Base-by-base conservation (phyloP, 1,284 basidiomycete species). In the Sporisorium iseilematis-ciliati region DNA sequence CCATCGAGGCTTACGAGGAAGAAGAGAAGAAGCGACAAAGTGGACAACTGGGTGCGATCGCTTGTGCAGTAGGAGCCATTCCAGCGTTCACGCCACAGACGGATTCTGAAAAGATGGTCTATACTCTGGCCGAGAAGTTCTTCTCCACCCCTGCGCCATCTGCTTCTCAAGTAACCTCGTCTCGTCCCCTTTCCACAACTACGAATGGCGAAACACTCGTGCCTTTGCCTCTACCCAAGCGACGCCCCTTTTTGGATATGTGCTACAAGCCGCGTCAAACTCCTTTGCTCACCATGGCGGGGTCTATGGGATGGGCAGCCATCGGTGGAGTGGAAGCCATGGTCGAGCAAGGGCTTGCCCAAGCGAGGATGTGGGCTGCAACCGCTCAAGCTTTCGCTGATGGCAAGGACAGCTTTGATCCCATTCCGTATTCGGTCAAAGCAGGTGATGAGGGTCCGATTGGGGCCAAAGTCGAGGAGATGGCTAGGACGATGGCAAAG, bases 291-390 rank as follows among this genome's bases (percentile, higher is more conserved):
- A 57, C 55, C 21, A 67, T 75, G 11, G 85, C 84, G 0, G 52
- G 62, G 1, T 41, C 72, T 2, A 64, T 78, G 7, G 73, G 67
- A 16, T 86, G 85, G 85, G 38, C 52, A 2, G 56, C 67, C 2
- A 73, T 86, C 31, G 79, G 78, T 1, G 85, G 84, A 5, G 72
- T 85, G 4, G 81, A 85, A 57, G 85, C 84, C 10, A 85, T 85
- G 85, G 82, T 86, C 21, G 84, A 85, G 49, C 85, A 86, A 57
- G 85, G 85, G 7, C 60, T 86, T 20, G 83, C 84, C 31, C 85
- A 86, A 67, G 79, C 80, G 21, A 66, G 84, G 14, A 83, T 84
- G 83, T 83, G 74, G 75, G 77, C 77, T 6, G 75, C 77, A 10
- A 63, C 58, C 4, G 75, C 70, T 2, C 42, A 50, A 18, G 77